phyloP scores from a whole-genome alignment of 1,139 yeast genomes.

The Yamadazyma trypodendri region DNA sequence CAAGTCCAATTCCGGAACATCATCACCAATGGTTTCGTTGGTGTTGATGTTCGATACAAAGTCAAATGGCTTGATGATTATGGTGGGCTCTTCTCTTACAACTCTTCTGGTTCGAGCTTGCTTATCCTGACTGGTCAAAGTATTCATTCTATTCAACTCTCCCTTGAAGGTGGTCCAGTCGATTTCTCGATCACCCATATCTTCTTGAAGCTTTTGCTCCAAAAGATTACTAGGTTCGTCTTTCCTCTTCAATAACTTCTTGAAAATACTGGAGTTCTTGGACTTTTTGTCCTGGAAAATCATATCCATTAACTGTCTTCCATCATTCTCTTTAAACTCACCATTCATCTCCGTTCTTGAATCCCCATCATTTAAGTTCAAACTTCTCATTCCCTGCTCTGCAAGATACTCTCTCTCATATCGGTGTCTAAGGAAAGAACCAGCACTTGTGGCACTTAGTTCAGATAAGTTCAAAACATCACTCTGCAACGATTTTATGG shows the following conservation, averaged over 20 bases:
- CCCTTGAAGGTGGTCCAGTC: slow-evolving; percentile 44
- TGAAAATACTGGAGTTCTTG: slow-evolving; percentile 53
- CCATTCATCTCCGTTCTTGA: slow-evolving; percentile 16
- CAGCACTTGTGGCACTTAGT: slow-evolving; percentile 87
- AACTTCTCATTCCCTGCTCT: slow-evolving; percentile 22
- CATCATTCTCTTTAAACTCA: slow-evolving; percentile 16
- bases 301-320: slow-evolving; percentile 35
- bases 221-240: slow-evolving; percentile 30
- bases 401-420: slow-evolving; percentile 39
- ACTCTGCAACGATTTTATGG: slow-evolving; percentile 45
- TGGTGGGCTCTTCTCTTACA: slow-evolving; percentile 62
- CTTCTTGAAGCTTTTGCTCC: slow-evolving; percentile 31
- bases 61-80: slow-evolving; percentile 71
- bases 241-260: slow-evolving; percentile 44
- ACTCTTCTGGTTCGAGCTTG: slow-evolving; percentile 67
- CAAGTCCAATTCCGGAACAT: slow-evolving; percentile 15
- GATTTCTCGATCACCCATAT: slow-evolving; percentile 27
- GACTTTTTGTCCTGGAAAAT: slow-evolving; percentile 45
- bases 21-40: slow-evolving; percentile 36
- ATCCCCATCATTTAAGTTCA: slow-evolving; percentile 20
- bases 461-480: slow-evolving; percentile 56
- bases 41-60: slow-evolving; percentile 51
- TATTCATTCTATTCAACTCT: slow-evolving; percentile 74
- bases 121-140: slow-evolving; percentile 69
- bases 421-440: slow-evolving; percentile 75